These are phyloP conservation scores for Daphne laureola DNA, from an alignment of 441 rosid genomes.

Conservation along the genomic window DNA sequence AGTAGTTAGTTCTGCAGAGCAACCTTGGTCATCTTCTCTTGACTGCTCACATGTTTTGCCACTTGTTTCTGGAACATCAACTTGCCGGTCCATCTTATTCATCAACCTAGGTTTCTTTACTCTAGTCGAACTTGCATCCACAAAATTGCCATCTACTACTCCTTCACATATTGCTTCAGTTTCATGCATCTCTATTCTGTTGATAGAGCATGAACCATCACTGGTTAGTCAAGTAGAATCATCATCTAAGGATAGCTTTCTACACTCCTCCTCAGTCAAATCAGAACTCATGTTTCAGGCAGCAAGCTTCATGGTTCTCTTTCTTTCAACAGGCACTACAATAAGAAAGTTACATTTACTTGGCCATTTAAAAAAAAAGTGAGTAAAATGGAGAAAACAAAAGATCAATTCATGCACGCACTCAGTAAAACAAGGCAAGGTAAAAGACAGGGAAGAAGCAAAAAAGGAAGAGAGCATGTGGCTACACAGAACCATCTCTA, in stretches of 20 bases:
- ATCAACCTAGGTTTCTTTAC: slow-evolving; percentile 11
- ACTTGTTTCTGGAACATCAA: slow-evolving; percentile 10
- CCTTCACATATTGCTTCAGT: slow-evolving; percentile 12
- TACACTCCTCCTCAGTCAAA: slow-evolving; percentile 10
- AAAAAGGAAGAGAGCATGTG: background rate
- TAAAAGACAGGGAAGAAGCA: background rate
- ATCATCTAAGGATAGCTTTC: slow-evolving; percentile 11
- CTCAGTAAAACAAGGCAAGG: background rate
- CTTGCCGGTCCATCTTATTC: slow-evolving; percentile 10
- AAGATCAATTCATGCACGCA: background rate
- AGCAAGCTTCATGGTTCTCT: slow-evolving; percentile 10
- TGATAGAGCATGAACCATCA: slow-evolving; percentile 10
- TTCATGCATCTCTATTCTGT: slow-evolving; percentile 12
- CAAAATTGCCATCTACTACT: slow-evolving; percentile 9
- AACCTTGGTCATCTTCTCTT: slow-evolving; percentile 16
- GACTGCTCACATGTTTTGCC: slow-evolving; percentile 16
- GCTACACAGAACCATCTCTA: no score
- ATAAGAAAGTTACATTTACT: background rate
- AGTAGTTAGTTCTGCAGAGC: background rate
- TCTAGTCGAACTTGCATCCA: slow-evolving; percentile 9
- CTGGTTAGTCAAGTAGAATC: slow-evolving; percentile 11
- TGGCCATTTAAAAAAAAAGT: background rate
- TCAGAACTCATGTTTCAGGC: slow-evolving; percentile 18
- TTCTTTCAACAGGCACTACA: background rate
- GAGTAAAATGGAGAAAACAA: background rate